These are phyloP conservation scores for Phytophthora rubi DNA, from an alignment of 352 stramenopile genomes.

Conservation along the genomic window DNA sequence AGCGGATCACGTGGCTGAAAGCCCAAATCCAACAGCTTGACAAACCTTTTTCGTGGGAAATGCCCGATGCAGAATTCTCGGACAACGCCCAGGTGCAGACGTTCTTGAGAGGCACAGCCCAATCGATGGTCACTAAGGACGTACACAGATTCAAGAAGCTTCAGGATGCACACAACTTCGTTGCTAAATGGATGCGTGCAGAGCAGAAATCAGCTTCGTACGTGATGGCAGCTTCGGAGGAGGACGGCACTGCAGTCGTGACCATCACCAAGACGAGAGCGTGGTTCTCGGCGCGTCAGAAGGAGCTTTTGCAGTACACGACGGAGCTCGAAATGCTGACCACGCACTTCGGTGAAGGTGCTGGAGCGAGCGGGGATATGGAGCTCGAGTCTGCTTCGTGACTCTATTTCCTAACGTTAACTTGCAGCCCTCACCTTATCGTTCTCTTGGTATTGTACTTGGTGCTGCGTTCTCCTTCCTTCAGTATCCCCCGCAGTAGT, in stretches of 20 bases:
- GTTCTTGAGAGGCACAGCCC: slow-evolving; percentile 9
- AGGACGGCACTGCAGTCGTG: background rate
- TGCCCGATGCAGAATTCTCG: slow-evolving; percentile 9
- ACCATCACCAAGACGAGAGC: slow-evolving; percentile 14
- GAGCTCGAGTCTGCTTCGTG: no score
- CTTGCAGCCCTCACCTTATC: slow-evolving; percentile 2
- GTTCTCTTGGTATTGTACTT: background rate
- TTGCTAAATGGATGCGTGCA: slow-evolving; percentile 9
- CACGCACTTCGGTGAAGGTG: background rate
- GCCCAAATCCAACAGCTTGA: slow-evolving; percentile 12
- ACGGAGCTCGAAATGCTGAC: background rate
- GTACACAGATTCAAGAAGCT: background rate
- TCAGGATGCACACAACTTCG: slow-evolving; percentile 4
- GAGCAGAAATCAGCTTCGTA: slow-evolving; percentile 4
- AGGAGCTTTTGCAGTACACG: background rate
- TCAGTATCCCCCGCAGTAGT: slow-evolving; percentile 71
- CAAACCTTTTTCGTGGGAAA: slow-evolving; percentile 17
- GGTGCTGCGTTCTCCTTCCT: background rate
- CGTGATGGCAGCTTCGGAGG: background rate
- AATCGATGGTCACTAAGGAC: background rate
- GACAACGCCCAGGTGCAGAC: background rate
- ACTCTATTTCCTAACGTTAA: background rate
- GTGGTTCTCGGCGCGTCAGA: slow-evolving; percentile 9
- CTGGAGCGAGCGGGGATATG: background rate
- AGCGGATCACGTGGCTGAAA: slow-evolving; percentile 13